A percentile compares a stretch with the other conserved stretches of the same genome.
Evolutionary conservation across 106 monocot genomes (phyloP).

Genomic region (Alisma plantagoaquatica): DNA sequence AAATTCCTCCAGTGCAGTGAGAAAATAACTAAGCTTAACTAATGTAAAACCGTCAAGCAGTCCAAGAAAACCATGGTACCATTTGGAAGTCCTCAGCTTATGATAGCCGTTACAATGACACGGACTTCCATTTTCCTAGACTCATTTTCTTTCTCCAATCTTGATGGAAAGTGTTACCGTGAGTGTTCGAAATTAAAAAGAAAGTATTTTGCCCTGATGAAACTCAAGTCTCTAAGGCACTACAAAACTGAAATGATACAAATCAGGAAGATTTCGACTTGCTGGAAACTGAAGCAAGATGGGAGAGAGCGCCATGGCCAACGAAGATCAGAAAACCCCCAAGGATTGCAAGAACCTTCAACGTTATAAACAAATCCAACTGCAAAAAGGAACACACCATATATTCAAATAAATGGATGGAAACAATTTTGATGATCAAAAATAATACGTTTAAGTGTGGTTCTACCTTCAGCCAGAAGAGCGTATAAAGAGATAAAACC

Average conservation of each 20-base stretch:
- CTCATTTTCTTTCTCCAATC: background rate
- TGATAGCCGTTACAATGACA: too few relatives aligned
- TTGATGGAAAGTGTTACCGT: too few relatives aligned
- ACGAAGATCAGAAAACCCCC: constrained; percentile 67
- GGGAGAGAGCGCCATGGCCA: constrained; percentile 73
- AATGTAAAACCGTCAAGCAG: too few relatives aligned
- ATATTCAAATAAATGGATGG: background rate
- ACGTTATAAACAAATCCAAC: constrained; percentile 89
- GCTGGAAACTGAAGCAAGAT: constrained; percentile 58
- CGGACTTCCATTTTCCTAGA: too few relatives aligned
- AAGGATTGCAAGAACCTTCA: constrained; percentile 63
- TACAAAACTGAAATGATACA: background rate
- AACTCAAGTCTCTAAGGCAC: too few relatives aligned
- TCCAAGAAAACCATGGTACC: too few relatives aligned
- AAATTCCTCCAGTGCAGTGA: too few relatives aligned
- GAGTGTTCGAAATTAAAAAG: too few relatives aligned
- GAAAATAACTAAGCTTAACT: too few relatives aligned
- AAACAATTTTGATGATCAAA: background rate
- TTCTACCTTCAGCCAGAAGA: constrained; percentile 99
- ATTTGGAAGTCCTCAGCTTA: too few relatives aligned
- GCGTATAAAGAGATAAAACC: constrained; percentile 60
- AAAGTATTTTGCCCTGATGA: too few relatives aligned
- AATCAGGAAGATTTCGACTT: constrained; percentile 80
- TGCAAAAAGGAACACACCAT: constrained; percentile 15
- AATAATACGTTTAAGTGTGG: too few relatives aligned